These are phyloP conservation scores for Plasmodium knowlesi DNA, from an alignment of 169 alveolate genomes.

Conservation along the genomic window DNA sequence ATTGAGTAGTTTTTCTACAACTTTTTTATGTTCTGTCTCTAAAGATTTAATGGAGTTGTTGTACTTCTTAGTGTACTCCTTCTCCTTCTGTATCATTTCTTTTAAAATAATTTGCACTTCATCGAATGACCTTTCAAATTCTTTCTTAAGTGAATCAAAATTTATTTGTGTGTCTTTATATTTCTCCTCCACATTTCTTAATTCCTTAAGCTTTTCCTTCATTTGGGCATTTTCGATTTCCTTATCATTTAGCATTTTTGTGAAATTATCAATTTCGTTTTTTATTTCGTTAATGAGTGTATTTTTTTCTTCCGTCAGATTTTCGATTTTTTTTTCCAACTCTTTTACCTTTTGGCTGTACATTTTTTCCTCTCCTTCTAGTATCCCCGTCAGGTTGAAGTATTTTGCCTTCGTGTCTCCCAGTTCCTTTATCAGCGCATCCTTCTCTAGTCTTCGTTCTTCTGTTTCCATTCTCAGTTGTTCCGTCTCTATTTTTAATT, in stretches of 20 bases:
- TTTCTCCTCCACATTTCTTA: conserved; percentile 66
- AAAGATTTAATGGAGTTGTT: conserved; percentile 31
- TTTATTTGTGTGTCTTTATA: conserved; percentile 50
- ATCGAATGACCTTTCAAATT: conserved; percentile 56
- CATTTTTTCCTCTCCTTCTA: conserved; percentile 73
- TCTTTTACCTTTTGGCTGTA: conserved; percentile 43
- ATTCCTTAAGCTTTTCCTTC: conserved; percentile 48
- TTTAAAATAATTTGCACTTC: conserved; percentile 64
- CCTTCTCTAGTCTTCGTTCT: conserved; percentile 10
- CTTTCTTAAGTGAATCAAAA: conserved; percentile 57
- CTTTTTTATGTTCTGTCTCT: conserved; percentile 44
- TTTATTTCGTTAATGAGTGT: conserved; percentile 26
- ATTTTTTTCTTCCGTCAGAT: conserved; percentile 45
- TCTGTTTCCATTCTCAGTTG: conserved; percentile 27
- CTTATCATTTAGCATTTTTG: conserved; percentile 33
- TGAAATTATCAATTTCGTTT: conserved; percentile 35
- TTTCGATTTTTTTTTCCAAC: conserved; percentile 26
- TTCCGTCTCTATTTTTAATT: conserved; percentile 24
- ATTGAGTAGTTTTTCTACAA: neutral
- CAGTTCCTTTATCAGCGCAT: conserved; percentile 23
- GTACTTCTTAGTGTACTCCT: conserved; percentile 47
- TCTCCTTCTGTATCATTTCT: conserved; percentile 70
- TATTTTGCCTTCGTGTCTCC: conserved; percentile 72
- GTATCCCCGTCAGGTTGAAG: conserved; percentile 57
- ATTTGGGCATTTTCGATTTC: conserved; percentile 37